Conservation (phyloP, 495 filamentous ascomycete genomes). For the Penicillium bovifimosum region DNA sequence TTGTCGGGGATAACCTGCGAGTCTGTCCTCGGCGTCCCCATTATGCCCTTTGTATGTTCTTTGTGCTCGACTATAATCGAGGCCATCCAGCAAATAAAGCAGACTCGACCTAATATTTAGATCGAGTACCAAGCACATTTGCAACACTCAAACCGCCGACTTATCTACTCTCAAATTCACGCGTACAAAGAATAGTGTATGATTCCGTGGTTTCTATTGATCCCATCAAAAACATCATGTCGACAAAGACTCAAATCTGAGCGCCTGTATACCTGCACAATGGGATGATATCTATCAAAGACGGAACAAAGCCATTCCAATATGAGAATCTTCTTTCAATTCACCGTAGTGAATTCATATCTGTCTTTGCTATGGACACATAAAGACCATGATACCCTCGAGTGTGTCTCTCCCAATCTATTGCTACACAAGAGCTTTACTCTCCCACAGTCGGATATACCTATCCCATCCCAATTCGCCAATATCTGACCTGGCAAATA, state of each 20-base stretch:
- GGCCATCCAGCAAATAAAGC: neutral
- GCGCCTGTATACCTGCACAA: neutral
- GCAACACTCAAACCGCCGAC: neutral
- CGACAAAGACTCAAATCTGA: neutral
- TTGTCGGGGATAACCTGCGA: neutral
- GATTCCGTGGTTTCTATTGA: neutral
- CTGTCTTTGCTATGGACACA: neutral
- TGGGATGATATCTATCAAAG: neutral
- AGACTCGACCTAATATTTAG: neutral
- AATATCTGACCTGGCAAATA: too few relatives aligned
- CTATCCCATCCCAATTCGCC: neutral
- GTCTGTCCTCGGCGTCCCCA: neutral
- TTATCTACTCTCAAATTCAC: neutral
- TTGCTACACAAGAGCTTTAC: too few relatives aligned
- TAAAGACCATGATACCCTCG: neutral
- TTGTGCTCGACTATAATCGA: neutral
- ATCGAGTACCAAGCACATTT: neutral
- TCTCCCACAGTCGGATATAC: too few relatives aligned
- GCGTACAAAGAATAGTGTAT: neutral
- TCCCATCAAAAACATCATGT: too few relatives aligned
- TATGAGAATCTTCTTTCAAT: neutral
- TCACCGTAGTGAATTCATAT: neutral
- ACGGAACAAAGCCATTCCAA: neutral
- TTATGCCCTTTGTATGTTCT: neutral
- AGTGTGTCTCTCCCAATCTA: too few relatives aligned